Evolutionary conservation across 805 yeast genomes (phyloP).

Genomic region (Yarrowia sp.): DNA sequence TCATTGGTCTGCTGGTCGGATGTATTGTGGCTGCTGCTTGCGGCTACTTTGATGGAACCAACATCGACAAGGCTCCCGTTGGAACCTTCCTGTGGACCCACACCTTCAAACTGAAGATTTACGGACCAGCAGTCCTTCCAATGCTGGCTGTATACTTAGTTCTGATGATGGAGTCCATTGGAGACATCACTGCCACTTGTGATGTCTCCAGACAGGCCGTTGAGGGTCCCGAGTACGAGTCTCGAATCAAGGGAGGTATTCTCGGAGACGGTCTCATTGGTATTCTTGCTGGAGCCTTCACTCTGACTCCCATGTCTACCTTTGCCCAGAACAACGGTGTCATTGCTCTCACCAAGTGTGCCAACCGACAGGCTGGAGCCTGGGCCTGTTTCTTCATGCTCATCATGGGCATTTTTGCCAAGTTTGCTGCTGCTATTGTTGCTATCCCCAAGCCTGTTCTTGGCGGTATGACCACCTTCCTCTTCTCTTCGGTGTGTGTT

Average conservation of each 20-base stretch:
- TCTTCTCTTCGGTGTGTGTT: slow-evolving; percentile 77
- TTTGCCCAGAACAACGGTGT: slow-evolving; percentile 98
- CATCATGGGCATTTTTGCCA: slow-evolving; percentile 86
- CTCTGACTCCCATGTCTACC: slow-evolving; percentile 85
- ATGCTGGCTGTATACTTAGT: slow-evolving; percentile 82
- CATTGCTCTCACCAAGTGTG: slow-evolving; percentile 89
- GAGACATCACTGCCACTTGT: slow-evolving; percentile 92
- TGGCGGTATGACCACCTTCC: slow-evolving; percentile 87
- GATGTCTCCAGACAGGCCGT: slow-evolving; percentile 88
- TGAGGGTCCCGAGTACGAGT: slow-evolving; percentile 80
- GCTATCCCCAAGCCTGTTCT: slow-evolving; percentile 79
- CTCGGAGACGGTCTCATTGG: slow-evolving; percentile 89
- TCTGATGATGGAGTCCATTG: slow-evolving; percentile 90
- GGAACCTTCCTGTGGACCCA: slow-evolving; percentile 88
- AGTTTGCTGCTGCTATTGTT: slow-evolving; percentile 85
- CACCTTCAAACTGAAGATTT: slow-evolving; percentile 77
- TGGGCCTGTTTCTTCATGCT: slow-evolving; percentile 81
- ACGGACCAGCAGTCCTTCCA: slow-evolving; percentile 88
- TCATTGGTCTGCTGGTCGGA: slow-evolving; percentile 81
- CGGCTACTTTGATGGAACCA: slow-evolving; percentile 70
- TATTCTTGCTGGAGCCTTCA: slow-evolving; percentile 74
- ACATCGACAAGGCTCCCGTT: slow-evolving; percentile 75
- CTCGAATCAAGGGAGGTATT: slow-evolving; percentile 91
- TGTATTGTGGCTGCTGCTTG: slow-evolving; percentile 93
- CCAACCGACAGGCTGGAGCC: slow-evolving; percentile 80